Base-by-base conservation (phyloP, 148 eudicot genomes). In the Diospyros lotus region DNA sequence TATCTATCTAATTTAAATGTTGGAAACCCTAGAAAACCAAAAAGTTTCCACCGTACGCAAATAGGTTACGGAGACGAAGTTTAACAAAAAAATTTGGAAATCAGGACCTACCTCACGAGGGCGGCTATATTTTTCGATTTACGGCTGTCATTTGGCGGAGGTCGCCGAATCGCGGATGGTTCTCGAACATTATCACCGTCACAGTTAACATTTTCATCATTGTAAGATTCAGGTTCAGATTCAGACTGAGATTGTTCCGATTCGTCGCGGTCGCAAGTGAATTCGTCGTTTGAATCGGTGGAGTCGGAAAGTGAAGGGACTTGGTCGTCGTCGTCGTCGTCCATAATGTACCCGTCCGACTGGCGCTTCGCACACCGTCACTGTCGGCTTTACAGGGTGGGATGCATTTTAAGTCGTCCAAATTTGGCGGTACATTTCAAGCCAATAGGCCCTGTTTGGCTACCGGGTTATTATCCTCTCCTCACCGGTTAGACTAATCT, bases 81-180 rank as follows among this genome's bases (percentile, higher is more conserved):
- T 10, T 50, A 44, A 45, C 13, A 14, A 45, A 55, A 55, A 28
- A 28, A 28, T 28, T 28, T 8, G 17, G 15, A 80, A 42, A 45
- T 55, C 7, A 66, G 68, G 59, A 53, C 6, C 3, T 79, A 90
- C 91, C 89, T 86, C 58, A 90, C 77, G 69, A 90, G 88, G 70
- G 89, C 89, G 51, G 77, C 84, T 41, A 90, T 88, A 18, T 87
- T 90, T 64, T 78, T 82, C 1, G 91, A 86, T 65, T 88, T 90
- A 4, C 74, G 62, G 50, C 76, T 73, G 10, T 71, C 74, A n/a
- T 76, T 18, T 4, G 18, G 56, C 67, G 79, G 75, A 38, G 52
- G 12, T 17, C 69, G 14, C 52, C 3, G 51, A 10, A 38, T 45
- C 46, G 63, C 39, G 60, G 63, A 53, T 46, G 51, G 38, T 53